phyloP scores from a whole-genome alignment of 805 yeast species.

The Saccharomycopsis sp. region DNA sequence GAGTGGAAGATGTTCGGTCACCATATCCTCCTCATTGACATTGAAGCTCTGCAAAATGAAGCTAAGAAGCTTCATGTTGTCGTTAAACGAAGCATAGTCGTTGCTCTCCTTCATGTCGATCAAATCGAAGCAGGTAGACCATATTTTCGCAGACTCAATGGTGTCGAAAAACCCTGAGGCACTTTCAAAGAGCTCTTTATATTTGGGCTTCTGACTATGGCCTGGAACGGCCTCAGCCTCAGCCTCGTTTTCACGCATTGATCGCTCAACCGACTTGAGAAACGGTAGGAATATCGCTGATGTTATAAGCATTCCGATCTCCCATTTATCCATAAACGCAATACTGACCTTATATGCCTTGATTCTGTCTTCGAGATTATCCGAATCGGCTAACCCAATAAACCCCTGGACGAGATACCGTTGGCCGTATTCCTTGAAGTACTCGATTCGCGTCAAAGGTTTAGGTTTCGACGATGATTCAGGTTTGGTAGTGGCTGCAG shows the following conservation, averaged over 20 bases:
- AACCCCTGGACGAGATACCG: constrained; percentile 47
- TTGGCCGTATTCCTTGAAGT: constrained; percentile 55
- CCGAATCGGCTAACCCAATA: constrained; percentile 34
- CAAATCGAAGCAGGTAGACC: constrained; percentile 50
- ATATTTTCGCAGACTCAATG: constrained; percentile 73
- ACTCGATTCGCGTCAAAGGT: constrained; percentile 38
- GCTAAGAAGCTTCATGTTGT: constrained; percentile 41
- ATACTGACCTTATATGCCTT: constrained; percentile 59
- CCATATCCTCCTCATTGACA: constrained; percentile 83
- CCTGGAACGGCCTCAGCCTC: neutral
- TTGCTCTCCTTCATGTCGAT: constrained; percentile 3
- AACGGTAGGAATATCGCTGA: constrained; percentile 67
- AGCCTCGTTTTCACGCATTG: neutral
- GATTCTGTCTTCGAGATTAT: constrained; percentile 30
- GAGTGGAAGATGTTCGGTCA: constrained; percentile 67
- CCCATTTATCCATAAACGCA: constrained; percentile 90
- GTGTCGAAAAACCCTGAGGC: constrained; percentile 77
- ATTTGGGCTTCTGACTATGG: constrained; percentile 23
- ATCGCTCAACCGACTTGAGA: constrained; percentile 39
- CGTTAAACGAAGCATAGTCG: constrained; percentile 18
- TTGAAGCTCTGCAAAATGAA: constrained; percentile 63
- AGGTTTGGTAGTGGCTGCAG: constrained; percentile 9
- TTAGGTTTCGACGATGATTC: neutral
- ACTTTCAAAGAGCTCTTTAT: constrained; percentile 45
- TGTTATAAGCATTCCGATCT: constrained; percentile 69